Evolutionary conservation across 768 basidiomycete genomes (phyloP), one percentile per base, ranked within the genome.

Genomic region (Royoungia palumana): DNA sequence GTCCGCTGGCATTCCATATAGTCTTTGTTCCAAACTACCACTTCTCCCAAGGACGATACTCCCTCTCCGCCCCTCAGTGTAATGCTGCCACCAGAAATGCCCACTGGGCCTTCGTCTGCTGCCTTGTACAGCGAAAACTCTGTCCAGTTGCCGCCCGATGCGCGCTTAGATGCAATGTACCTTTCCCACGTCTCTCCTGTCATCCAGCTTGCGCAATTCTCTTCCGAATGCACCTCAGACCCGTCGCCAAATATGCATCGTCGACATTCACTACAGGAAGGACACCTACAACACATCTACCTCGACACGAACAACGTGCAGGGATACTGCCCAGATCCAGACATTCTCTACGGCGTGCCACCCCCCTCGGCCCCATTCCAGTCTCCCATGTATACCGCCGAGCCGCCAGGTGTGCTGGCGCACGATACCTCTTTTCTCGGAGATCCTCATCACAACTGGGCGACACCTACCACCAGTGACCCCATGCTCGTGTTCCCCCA

Each of bases 11-110:
- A 19, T 49, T 24, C 46, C 40, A 19, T 46, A 6, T 49, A 80
- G 79, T 78, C 78, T 6, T 70, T 81, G 42, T 77, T 75, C 6
- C 32, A 32, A 7, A 61, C 70, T 7, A 54, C 58, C 25, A 68
- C 65, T 41, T 36, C 38, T 1, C 43, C 50, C 14, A 43, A 47
- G 22, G 61, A 53, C 12, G 49, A 54, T 5, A 60, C 64, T 13
- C 56, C 65, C 9, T 68, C 68, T 12, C 44, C 71, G 64, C 7
- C 67, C 69, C 41, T 69, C 68, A 5, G 20, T 21, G 22, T 69
- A 55, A 24, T 64, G 61, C 13, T 64, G 63, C 27, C 41, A 5
- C 56, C 48, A 25, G 53, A 49, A 2, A 19, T 35, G n/a, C 28
- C 39, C 35, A 17, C 19, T 1, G 41, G 27, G 9, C 25, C 55